Evolutionary conservation across 2,329 filamentous ascomycete genomes (phyloP), one percentile per base, ranked within the genome.

Genomic region (Pseudonectria buxi): DNA sequence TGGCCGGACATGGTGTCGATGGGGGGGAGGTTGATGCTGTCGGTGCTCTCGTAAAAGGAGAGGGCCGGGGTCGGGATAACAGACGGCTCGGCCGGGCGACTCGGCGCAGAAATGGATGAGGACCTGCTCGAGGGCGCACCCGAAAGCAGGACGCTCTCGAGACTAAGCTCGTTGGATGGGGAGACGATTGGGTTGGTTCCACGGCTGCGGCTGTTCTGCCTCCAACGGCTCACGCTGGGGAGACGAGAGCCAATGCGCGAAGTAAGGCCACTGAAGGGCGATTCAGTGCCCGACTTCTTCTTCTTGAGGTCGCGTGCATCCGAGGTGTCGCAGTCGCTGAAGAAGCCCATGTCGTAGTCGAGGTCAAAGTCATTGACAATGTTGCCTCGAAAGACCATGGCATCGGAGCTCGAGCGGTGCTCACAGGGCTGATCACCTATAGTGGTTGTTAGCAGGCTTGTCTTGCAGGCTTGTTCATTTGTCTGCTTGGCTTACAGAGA

Each of bases 141-240:
- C 2, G 81, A 83, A 13, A 68, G 81, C 7, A 53, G 47, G 77
- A 81, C 79, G 38, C 81, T 85, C 54, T 95, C 88, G 32, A 94
- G 74, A 12, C 78, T 86, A 15, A 90, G 72, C 52, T 95, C 90
- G 28, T 92, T 94, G 43, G 82, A 81, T 1, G 87, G 83, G 1
- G 67, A 70, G 10, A 68, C 62, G 30, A 67, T 65, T 11, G 64
- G 56, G 35, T 65, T 67, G n/a, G 63, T 55, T 25, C 66, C 65
- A 40, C 64, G 66, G 26, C 58, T 59, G 2, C 64, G 64, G 38
- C 62, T 64, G 25, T 56, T 61, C 1, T 66, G 63, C 37, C 63
- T 69, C 71, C 71, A 76, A 14, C 69, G 68, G 1, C 65, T 61
- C 27, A 77, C 58, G 33, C 67, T 67, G 14, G 72, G 66, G 31